Evolutionary conservation across 2,329 filamentous ascomycete genomes (phyloP), one percentile per base, ranked within the genome.

Genomic region (Talaromyces marneffei): DNA sequence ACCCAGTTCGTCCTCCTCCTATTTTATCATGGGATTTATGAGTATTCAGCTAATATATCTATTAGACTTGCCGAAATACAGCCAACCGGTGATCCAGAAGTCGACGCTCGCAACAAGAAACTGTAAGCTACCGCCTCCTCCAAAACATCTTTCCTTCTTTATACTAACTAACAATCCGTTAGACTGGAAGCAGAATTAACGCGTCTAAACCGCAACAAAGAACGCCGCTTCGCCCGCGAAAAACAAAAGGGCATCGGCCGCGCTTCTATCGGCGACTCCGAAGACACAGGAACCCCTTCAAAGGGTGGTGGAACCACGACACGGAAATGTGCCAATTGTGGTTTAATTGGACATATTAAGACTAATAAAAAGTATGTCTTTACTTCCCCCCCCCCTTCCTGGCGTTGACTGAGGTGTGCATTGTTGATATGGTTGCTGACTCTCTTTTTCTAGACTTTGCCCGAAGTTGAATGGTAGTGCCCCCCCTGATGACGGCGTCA

Each of bases 271-370:
- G 79, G 79, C 33, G 76, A 77, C 4, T 77, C 77, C 2, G 73
- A 72, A 5, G 77, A 77, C 31, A 72, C 70, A 20, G 74, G 70
- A 18, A 74, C 74, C 14, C 71, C 80, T 53, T 86, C 87, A 64
- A 95, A 91, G 61, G 88, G 88, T 35, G 81, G 79, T 37, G 81
- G 81, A 48, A 62, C 55, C 14, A 87, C 85, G 10, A 82, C 83
- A 60, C 85, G 95, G 69, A 97, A 97, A 79, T 99, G 94, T 78
- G 94, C 94, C 67, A 97, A 97, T 76, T 99, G 94, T 78, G 94
- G 94, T 56, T 90, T 94, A 75, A 89, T 96, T 59, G 94, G 94
- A 33, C 94, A 99, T 72, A 99, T 99, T 81, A 97, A 97, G 78
- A 97, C 93, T 53, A 97, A 97, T 81, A 96, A 97, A 80, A 97